Conservation (phyloP, 23 red algal species). For the Cyanidium caldarium region DNA sequence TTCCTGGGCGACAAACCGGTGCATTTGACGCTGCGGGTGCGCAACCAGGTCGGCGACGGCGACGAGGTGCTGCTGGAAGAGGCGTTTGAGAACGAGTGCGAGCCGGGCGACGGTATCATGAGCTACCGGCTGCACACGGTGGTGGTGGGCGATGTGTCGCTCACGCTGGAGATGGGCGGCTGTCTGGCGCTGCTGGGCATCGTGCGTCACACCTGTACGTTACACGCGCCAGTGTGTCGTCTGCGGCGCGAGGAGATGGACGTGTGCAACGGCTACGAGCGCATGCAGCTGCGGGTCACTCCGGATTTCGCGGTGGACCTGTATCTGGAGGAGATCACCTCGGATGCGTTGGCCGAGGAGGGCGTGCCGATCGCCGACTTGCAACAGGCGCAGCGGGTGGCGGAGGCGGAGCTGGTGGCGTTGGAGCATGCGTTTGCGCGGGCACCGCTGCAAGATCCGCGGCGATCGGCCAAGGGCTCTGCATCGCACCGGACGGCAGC, state of each 20-base stretch:
- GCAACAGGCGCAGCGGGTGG: background rate
- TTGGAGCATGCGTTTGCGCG: background rate
- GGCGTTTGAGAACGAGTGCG: slow-evolving; percentile 3
- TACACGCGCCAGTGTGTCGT: background rate
- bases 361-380: background rate
- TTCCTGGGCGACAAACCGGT: slow-evolving; percentile 1
- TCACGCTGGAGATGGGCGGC: background rate
- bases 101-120: background rate
- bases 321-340: background rate
- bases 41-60: slow-evolving; percentile 1
- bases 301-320: background rate
- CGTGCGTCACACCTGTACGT: background rate
- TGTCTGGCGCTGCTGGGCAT: background rate
- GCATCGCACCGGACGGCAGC: background rate
- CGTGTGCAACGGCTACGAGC: background rate
- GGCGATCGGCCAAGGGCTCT: background rate
- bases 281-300: background rate
- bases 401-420: background rate
- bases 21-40: background rate
- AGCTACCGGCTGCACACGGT: background rate
- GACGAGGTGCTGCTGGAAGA: slow-evolving; percentile 3
- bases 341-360: background rate
- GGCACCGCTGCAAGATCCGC: background rate
- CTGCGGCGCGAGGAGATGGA: background rate
- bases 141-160: background rate